Evolutionary conservation across 1,284 basidiomycete genomes (phyloP).

Genomic region (Rhizoctonia solani): DNA sequence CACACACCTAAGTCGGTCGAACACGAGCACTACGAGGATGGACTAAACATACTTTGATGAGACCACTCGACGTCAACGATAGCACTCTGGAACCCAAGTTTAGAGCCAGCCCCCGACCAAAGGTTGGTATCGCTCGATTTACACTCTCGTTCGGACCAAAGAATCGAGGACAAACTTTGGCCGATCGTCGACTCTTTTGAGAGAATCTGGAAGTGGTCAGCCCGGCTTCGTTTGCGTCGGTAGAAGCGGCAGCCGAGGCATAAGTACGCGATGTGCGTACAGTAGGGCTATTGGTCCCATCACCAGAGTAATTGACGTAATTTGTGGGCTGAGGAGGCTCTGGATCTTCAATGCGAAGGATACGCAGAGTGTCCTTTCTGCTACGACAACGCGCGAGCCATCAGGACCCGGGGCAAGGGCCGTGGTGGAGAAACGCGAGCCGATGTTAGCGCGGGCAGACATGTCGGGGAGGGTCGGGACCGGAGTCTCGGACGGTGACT

Average conservation of each 20-base stretch:
- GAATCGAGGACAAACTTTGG: conserved; percentile 13
- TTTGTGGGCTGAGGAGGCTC: conserved; percentile 1
- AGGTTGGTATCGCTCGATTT: conserved; percentile 56
- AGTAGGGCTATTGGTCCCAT: conserved; percentile 1
- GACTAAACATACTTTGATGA: conserved; percentile 57
- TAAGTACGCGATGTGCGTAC: conserved; percentile 10
- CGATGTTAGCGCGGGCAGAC: conserved; percentile 34
- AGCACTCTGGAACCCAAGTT: conserved; percentile 62
- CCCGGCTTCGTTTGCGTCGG: background rate
- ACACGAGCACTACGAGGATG: background rate
- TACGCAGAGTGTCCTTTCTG: conserved; percentile 68
- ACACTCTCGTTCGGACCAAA: conserved; percentile 35
- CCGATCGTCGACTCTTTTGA: conserved; percentile 8
- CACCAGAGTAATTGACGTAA: conserved; percentile 21
- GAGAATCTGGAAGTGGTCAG: background rate
- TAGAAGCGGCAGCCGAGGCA: conserved; percentile 24
- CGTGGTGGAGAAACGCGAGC: conserved; percentile 21
- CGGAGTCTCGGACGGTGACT: conserved; percentile 11
- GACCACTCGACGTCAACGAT: conserved; percentile 84
- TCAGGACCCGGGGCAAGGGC: conserved; percentile 71
- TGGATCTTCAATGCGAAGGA: conserved; percentile 9
- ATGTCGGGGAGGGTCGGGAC: conserved; percentile 23
- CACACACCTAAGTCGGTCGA: background rate
- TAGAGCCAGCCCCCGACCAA: conserved; percentile 72
- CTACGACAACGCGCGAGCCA: conserved; percentile 64